phyloP scores from a whole-genome alignment of 345 rosid species.

The Schrenkiella parvula region DNA sequence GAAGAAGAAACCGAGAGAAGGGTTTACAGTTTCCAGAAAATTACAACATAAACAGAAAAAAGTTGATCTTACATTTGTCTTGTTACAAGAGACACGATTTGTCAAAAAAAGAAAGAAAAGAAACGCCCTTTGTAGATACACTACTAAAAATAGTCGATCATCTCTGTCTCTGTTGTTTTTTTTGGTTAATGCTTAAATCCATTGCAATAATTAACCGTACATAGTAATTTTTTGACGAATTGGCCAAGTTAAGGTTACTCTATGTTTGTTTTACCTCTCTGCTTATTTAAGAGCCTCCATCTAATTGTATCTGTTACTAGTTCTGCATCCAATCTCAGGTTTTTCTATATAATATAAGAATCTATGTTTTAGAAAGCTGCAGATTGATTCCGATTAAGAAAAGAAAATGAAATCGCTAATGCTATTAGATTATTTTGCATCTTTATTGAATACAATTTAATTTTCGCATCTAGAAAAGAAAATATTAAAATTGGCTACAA shows the following conservation, averaged over 20 bases:
- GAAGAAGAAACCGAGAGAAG: background rate
- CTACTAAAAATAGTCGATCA: constrained; percentile 13
- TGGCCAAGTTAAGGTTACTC: background rate
- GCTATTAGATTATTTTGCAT: no score
- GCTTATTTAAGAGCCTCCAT: background rate
- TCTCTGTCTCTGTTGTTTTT: background rate
- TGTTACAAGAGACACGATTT: background rate
- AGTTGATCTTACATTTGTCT: background rate
- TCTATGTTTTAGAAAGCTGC: background rate
- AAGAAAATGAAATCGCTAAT: no score
- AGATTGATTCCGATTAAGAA: no score
- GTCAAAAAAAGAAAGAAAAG: no score
- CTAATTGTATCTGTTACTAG: background rate
- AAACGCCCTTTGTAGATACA: background rate
- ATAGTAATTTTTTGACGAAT: background rate
- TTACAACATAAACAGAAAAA: constrained; percentile 1
- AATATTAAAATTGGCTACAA: background rate
- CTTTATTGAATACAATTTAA: background rate
- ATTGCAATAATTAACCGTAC: no score
- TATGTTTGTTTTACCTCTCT: background rate
- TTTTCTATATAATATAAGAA: background rate
- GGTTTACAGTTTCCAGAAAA: background rate
- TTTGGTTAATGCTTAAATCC: no score
- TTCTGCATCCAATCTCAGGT: background rate
- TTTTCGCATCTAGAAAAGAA: background rate